Base-by-base conservation (phyloP, 2,329 filamentous ascomycete species). In the Zymoseptoria brevis region DNA sequence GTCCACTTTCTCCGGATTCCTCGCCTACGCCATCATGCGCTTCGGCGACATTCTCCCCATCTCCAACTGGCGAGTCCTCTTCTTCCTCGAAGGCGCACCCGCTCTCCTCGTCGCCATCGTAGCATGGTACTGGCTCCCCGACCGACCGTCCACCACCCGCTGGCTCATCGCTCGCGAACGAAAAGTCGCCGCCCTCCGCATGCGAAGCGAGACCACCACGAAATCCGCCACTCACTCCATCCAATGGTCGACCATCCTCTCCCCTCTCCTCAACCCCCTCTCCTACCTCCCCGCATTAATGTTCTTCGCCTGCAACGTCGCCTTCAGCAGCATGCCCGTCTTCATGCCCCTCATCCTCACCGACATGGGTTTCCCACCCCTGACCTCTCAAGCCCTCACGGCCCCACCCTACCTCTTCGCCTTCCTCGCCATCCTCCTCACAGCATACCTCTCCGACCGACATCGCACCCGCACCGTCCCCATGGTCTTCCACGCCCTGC, bases 261-360 rank as follows among this genome's bases (percentile, higher is more conserved):
- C 49, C 61, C 82, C 83, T 2, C 74, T 90, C 29, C 66, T 70
- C 51, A 87, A 90, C 73, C 86, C 87, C 0, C 86, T 85, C 64
- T 83, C 83, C 59, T 93, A 89, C 76, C 78, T 93, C 50, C 88
- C 88, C 4, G 87, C 90, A 0, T 77, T 78, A 66, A 95, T 96
- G 83, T 89, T 95, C 79, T 91, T 95, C 77, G 84, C 87, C 73
- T 86, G 88, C 69, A 96, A 96, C 74, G 87, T 95, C 72, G 88
- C 90, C 11, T 96, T 96, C 77, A 86, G 86, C 69, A 93, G 88
- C 21, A 85, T 96, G 71, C 91, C 91, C 2, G 89, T 94, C 54
- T 96, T 96, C 71, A 81, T 96, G 2, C 90, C 90, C 41, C 90
- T 88, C 45, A 71, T 66, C 57, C 45, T 69, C 45, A 60, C 60